Conservation (phyloP, 2,329 filamentous ascomycete species). For the Aspergillus tamarii region DNA sequence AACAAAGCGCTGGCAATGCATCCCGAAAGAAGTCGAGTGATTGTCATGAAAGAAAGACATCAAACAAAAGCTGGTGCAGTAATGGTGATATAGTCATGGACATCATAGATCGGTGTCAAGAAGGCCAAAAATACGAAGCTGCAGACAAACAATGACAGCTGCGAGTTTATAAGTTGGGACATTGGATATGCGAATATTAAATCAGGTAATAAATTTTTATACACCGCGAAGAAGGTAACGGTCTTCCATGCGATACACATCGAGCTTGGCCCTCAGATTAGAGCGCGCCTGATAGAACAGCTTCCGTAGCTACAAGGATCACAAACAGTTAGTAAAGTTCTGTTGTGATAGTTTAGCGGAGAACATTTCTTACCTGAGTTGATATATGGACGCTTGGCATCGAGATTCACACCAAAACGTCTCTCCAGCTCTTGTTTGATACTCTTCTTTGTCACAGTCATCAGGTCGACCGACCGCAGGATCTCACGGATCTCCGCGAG, state of each 20-base stretch:
- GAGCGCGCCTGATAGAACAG: constrained; percentile 75
- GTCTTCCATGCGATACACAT: background rate
- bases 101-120: background rate
- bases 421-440: constrained; percentile 92
- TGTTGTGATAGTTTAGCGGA: background rate
- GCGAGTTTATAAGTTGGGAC: background rate
- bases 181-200: background rate
- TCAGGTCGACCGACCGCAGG: constrained; percentile 85
- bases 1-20: constrained; percentile 12
- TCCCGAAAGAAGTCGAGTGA: constrained; percentile 6
- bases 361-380: constrained; percentile 71
- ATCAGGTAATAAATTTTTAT: background rate
- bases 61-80: background rate
- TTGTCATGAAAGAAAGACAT: constrained; percentile 6
- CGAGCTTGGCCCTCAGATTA: constrained; percentile 40
- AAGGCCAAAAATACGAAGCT: background rate
- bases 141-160: background rate
- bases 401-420: constrained; percentile 83
- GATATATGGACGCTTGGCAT: constrained; percentile 89
- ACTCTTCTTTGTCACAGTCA: constrained; percentile 98
- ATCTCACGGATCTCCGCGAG: constrained; percentile 95
- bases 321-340: constrained; percentile 32
- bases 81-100: constrained; percentile 1
- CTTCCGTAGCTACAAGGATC: constrained; percentile 66
- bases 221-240: background rate